Evolutionary conservation across 2,329 filamentous ascomycete genomes (phyloP), one percentile per base, ranked within the genome.

Genomic region (Fusarium sp.): DNA sequence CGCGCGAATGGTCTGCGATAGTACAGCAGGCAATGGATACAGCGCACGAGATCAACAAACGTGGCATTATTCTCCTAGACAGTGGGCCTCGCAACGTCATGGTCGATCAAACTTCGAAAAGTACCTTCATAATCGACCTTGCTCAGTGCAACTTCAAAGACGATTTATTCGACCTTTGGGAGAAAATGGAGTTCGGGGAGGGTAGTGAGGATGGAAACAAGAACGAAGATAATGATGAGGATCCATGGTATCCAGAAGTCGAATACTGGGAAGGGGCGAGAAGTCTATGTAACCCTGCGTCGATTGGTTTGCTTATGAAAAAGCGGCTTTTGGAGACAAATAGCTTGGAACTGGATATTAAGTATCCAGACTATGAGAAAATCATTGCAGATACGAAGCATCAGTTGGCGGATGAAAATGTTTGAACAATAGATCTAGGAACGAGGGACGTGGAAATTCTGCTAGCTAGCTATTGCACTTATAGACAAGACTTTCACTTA

Each of bases 1-100:
- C 3, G 5, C 7, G 0, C 4, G 15, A 13, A 18, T 12, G 20
- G 5, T 8, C 1, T 1, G 2, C 2, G 5, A 5, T 43, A 6
- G 20, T 31, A 2, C 12, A 53, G 8, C 10, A 11, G 5, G 39
- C 29, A 0, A 8, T 46, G 1, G 3, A 35, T 12, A 7, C 13
- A 9, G n/a, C 8, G 3, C 6, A 37, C 10, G 9, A 28, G 10
- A 37, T 54, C 18, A 54, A 23, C 10, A 3, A 35, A 9, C 31
- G 15, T 4, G 50, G 39, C 10, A 7, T 46, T n/a, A 5, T 54
- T 6, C 39, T 53, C 26, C 3, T 24, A 7, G 39, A 33, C 6
- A 15, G 15, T 10, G 6, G 18, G 4, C 21, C 31, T 24, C 29
- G n/a, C 1, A 28, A 54, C 11, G 39, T 54, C 13, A 23, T 31